These are phyloP conservation scores for Aspergillus arachidicola DNA, from an alignment of 2,329 filamentous ascomycete genomes.

Conservation along the genomic window DNA sequence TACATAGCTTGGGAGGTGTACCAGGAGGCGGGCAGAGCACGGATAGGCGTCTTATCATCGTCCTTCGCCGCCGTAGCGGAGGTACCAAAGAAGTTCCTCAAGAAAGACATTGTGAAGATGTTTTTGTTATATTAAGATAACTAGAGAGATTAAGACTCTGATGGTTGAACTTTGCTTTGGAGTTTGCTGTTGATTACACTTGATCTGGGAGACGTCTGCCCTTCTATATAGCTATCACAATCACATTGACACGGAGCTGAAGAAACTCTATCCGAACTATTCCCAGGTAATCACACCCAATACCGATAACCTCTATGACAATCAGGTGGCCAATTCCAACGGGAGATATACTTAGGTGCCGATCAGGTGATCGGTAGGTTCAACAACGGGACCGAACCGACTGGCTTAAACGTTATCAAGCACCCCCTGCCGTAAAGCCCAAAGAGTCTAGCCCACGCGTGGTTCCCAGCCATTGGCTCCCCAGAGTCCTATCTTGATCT, in stretches of 20 bases:
- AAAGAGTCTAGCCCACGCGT: not conserved
- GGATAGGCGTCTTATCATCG: constrained; percentile 28
- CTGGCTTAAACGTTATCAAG: not conserved
- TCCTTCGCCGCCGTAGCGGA: constrained; percentile 15
- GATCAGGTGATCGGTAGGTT: constrained; percentile 2
- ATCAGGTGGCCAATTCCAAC: constrained; percentile 1
- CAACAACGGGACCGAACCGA: not conserved
- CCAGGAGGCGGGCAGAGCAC: constrained; percentile 56
- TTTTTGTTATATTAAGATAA: not conserved
- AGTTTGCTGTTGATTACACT: constrained; percentile 1
- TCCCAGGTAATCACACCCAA: not conserved
- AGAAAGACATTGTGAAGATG: constrained; percentile 28
- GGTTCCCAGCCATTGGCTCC: not conserved
- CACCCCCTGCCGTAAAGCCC: not conserved
- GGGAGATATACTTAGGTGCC: not conserved
- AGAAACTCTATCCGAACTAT: not conserved
- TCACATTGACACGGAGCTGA: not conserved
- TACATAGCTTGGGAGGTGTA: constrained; percentile 51
- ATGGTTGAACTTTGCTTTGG: not conserved
- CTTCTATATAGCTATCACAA: not conserved
- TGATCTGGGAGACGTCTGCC: not conserved
- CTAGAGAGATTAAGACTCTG: not conserved
- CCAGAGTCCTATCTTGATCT: not conserved
- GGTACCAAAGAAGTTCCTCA: constrained; percentile 33
- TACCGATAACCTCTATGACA: not conserved